Base-by-base conservation (phyloP, 129 eudicot genomes). In the Centaurea solstitialis region DNA sequence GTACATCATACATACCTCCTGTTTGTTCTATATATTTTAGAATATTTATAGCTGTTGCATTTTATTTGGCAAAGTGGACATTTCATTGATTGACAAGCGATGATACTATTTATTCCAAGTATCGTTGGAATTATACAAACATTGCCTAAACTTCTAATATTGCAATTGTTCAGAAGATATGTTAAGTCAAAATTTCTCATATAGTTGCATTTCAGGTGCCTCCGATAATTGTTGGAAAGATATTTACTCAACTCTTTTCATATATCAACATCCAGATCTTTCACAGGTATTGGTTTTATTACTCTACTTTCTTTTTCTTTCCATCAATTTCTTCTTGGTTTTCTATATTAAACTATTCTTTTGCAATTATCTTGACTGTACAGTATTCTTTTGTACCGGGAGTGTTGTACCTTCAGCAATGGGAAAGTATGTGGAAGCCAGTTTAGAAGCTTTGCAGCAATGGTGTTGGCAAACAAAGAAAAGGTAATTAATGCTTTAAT, bases 401-500 rank as follows among this genome's bases (percentile, higher is more conserved):
- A 92, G 82, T 89, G 94, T 81, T 92, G 97, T 79, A 87, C 97
- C 23, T 89, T 89, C 80, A 90, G 88, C 87, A 92, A 89, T 39
- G 97, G 92, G 57, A 92, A 92, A 75, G n/a, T 90, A 90, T 81
- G 92, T 92, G 40, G 87, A 92, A 81, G 80, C 97, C 72, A 92
- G 97, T 15, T 80, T 92, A 76, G 89, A 89, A 57, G 94, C 89
- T 83, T 73, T 90, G 47, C 91, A 88, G 72, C 82, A 76, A 33
- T 92, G 97, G 97, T 92, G 97, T 80, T 64, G 78, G 78, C 88
- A 86, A 75, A 92, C 92, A 86, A 92, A 68, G 97, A 92, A 65
- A 92, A 91, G 94, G 97, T 92, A n/a, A 84, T 8, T 92, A 84
- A 30, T 8, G 43, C 0, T n/a, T 53, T 65, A 35, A 17, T 41